These are phyloP conservation scores for Trametes sanguinea DNA, from an alignment of 768 basidiomycete genomes.

Conservation along the genomic window DNA sequence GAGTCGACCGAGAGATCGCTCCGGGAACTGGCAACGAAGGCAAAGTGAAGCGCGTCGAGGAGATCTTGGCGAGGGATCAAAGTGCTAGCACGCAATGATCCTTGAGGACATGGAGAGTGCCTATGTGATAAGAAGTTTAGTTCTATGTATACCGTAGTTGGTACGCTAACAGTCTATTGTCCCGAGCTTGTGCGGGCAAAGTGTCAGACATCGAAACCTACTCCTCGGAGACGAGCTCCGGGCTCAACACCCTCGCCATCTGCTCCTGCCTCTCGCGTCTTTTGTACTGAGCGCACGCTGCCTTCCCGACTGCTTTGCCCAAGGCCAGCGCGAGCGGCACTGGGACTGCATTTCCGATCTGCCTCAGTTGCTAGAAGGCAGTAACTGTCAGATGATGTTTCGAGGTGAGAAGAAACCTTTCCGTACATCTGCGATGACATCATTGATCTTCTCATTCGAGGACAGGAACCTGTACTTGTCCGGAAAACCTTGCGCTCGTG, in stretches of 20 bases:
- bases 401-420: not conserved
- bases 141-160: too few relatives aligned
- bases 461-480: conserved; percentile 68
- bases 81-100: not conserved
- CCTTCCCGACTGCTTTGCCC: conserved; percentile 48
- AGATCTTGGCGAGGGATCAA: conserved; percentile 57
- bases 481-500: conserved; percentile 79
- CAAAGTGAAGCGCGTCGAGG: conserved; percentile 81
- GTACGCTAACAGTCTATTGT: too few relatives aligned
- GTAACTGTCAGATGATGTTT: not conserved
- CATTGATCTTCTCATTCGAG: conserved; percentile 36
- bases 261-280: conserved; percentile 35
- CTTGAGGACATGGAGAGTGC: not conserved
- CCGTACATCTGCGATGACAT: conserved; percentile 55
- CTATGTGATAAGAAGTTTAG: too few relatives aligned
- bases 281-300: conserved; percentile 49
- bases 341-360: conserved; percentile 83
- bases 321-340: conserved; percentile 67
- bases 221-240: conserved; percentile 8
- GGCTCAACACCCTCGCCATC: conserved; percentile 11
- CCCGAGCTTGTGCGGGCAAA: too few relatives aligned
- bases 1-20: conserved; percentile 64
- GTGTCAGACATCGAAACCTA: not conserved
- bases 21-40: conserved; percentile 72
- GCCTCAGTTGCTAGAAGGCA: conserved; percentile 59